Conservation (phyloP, 805 yeast species). For the Sungouiella blattae region DNA sequence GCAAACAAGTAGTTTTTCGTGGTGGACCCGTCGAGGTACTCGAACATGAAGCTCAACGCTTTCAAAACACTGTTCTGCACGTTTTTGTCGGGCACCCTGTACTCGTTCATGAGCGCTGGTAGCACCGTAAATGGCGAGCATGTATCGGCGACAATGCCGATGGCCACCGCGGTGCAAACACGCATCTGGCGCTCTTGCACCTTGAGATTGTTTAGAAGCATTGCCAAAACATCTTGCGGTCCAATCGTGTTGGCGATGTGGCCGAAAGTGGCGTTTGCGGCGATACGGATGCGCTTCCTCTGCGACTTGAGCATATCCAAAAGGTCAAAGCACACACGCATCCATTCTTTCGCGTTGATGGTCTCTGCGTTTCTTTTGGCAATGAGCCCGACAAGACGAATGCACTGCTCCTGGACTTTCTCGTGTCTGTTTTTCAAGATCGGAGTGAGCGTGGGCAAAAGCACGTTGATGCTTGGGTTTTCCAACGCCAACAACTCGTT, state of each 20-base stretch:
- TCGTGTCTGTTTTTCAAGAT: constrained; percentile 86
- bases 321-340: constrained; percentile 89
- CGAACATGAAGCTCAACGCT: constrained; percentile 86
- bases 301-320: constrained; percentile 84
- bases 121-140: constrained; percentile 91
- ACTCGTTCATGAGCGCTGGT: constrained; percentile 95
- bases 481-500: constrained; percentile 47
- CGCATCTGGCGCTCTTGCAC: constrained; percentile 96
- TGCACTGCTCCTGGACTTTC: constrained; percentile 82
- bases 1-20: constrained; percentile 81
- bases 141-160: constrained; percentile 91
- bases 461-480: constrained; percentile 74
- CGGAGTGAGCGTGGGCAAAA: constrained; percentile 87
- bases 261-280: constrained; percentile 91
- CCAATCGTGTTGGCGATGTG: constrained; percentile 89
- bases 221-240: constrained; percentile 88
- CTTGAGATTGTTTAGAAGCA: constrained; percentile 75
- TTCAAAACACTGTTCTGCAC: constrained; percentile 95
- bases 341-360: constrained; percentile 93
- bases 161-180: constrained; percentile 96
- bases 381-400: constrained; percentile 74
- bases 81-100: constrained; percentile 83
- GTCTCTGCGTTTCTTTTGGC: constrained; percentile 78
- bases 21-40: constrained; percentile 74
- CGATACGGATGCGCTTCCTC: constrained; percentile 68